Evolutionary conservation across 495 filamentous ascomycete species (phyloP).

Genomic region (Aspergillus campestris): DNA sequence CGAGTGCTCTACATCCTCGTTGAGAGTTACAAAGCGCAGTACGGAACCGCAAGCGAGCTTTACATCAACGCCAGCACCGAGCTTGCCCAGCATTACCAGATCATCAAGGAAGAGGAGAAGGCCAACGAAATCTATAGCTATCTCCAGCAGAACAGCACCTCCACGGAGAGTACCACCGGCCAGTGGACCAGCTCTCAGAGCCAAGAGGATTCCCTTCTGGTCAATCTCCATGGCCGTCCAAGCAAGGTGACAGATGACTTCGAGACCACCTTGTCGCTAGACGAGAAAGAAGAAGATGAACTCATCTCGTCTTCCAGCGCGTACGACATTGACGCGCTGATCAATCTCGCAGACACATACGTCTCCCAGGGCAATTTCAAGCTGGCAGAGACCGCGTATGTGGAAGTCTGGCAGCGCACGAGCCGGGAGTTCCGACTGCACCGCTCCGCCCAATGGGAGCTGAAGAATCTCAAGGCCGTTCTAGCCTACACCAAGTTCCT

Average conservation of each 20-base stretch:
- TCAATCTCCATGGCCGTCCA: constrained; percentile 23
- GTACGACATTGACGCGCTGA: constrained; percentile 5
- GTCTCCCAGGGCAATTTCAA: constrained; percentile 12
- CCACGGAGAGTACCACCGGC: constrained; percentile 2
- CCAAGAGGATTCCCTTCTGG: constrained; percentile 12
- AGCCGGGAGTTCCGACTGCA: constrained; percentile 23
- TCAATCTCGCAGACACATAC: constrained; percentile 11
- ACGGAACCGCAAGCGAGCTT: constrained; percentile 24
- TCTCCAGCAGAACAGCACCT: background rate
- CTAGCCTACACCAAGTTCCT: constrained; percentile 26
- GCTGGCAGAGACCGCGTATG: constrained; percentile 23
- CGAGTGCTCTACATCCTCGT: constrained; percentile 22
- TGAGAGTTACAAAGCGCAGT: constrained; percentile 30
- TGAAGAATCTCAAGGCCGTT: constrained; percentile 21
- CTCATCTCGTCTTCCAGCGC: constrained; percentile 3
- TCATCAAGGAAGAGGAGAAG: constrained; percentile 16
- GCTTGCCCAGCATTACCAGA: constrained; percentile 26
- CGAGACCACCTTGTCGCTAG: constrained; percentile 10
- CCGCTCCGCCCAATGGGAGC: constrained; percentile 22
- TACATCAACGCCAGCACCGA: constrained; percentile 18
- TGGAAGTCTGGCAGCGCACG: constrained; percentile 30
- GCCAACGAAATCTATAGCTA: constrained; percentile 7
- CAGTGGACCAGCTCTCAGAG: constrained; percentile 4
- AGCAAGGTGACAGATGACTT: constrained; percentile 8
- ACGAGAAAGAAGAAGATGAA: constrained; percentile 10